phyloP scores from a whole-genome alignment of 768 basidiomycete genomes.

The Lyophyllum shimeji region DNA sequence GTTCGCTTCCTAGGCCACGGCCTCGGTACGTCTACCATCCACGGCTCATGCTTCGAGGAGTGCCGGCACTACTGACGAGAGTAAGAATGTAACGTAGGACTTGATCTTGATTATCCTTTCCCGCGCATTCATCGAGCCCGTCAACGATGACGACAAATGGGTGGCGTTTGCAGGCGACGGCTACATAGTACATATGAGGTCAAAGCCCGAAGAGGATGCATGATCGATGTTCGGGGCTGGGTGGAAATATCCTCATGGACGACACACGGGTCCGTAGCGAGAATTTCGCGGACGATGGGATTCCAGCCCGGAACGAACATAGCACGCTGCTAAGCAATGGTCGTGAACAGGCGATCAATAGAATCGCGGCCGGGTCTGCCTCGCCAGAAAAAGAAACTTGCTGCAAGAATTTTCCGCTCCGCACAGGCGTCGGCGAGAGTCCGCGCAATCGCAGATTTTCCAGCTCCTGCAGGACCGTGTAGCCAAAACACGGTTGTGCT shows the following conservation, averaged over 20 bases:
- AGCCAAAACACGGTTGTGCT: slow-evolving; percentile 1
- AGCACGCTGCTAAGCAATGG: background rate
- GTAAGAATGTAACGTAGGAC: background rate
- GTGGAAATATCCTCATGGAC: background rate
- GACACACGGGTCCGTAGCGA: background rate
- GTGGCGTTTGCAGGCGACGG: background rate
- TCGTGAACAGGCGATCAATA: background rate
- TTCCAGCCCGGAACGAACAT: background rate
- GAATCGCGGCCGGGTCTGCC: background rate
- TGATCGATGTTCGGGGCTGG: background rate
- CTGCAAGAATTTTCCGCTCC: background rate
- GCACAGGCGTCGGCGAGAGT: background rate
- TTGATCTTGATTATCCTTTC: background rate
- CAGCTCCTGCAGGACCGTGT: slow-evolving; percentile 8
- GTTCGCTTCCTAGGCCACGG: slow-evolving; percentile 6
- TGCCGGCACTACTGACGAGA: background rate
- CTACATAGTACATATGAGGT: background rate
- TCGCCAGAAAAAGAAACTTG: slow-evolving; percentile 8
- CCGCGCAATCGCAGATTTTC: slow-evolving; percentile 12
- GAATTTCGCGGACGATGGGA: background rate
- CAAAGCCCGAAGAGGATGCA: background rate
- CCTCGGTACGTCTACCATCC: background rate
- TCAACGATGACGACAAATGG: background rate
- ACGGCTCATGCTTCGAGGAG: background rate
- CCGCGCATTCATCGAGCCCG: background rate